These are phyloP conservation scores for Fusarium hainanense DNA, from an alignment of 2,329 filamentous ascomycete genomes.

Conservation along the genomic window DNA sequence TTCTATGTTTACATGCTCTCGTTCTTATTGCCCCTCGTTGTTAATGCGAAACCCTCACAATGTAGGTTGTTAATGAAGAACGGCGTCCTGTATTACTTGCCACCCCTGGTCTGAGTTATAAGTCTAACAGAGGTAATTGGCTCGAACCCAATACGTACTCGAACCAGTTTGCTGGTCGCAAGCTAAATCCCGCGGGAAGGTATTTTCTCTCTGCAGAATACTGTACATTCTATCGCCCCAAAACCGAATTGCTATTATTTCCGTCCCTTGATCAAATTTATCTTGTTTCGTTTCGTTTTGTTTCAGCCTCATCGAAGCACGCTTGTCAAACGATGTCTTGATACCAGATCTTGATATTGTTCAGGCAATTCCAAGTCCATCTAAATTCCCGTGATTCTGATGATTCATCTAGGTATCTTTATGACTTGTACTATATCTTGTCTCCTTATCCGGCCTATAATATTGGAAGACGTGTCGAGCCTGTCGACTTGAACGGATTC, in stretches of 20 bases:
- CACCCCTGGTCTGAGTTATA: neutral
- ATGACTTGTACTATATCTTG: neutral
- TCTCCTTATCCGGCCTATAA: neutral
- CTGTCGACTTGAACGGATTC: neutral
- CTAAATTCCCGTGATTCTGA: neutral
- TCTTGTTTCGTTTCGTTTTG: neutral
- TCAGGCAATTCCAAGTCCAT: neutral
- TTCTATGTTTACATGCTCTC: neutral
- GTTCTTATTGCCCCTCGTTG: neutral
- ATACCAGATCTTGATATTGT: neutral
- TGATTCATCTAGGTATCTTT: neutral
- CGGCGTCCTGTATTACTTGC: neutral
- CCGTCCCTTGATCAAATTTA: neutral
- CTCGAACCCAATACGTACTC: neutral
- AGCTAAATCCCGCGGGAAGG: neutral
- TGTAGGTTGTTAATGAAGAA: neutral
- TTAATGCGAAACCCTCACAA: neutral
- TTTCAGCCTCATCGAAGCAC: neutral
- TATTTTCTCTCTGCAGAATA: neutral
- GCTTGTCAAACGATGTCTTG: neutral
- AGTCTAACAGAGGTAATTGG: neutral
- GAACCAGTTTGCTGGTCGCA: neutral
- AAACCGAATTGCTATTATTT: neutral
- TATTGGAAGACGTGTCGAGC: neutral
- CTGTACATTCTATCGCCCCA: neutral